These are phyloP conservation scores for Fusarium protoensiforme DNA, from an alignment of 2,329 filamentous ascomycete genomes.

Conservation along the genomic window DNA sequence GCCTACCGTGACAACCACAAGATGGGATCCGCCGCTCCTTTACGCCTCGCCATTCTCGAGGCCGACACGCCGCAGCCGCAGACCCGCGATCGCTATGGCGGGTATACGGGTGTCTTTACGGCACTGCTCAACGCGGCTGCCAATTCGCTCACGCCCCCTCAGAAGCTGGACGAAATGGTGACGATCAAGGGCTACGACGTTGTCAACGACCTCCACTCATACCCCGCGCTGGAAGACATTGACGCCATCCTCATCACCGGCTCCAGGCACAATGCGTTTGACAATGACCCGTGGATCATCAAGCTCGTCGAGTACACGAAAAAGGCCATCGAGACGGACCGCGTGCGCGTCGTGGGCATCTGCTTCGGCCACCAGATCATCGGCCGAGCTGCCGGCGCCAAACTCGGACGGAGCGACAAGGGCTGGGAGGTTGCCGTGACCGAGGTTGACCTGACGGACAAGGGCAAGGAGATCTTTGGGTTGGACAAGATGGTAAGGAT, in stretches of 20 bases:
- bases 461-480: conserved; percentile 54
- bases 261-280: conserved; percentile 65
- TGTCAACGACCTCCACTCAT: conserved; percentile 70
- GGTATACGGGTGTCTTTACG: conserved; percentile 78
- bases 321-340: conserved; percentile 45
- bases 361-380: conserved; percentile 63
- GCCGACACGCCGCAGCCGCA: conserved; percentile 80
- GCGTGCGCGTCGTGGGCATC: conserved; percentile 71
- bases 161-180: conserved; percentile 58
- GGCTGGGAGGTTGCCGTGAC: conserved; percentile 60
- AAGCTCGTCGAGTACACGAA: conserved; percentile 53
- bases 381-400: conserved; percentile 53
- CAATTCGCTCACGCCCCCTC: conserved; percentile 55
- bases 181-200: conserved; percentile 77
- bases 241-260: conserved; percentile 89
- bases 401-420: conserved; percentile 50
- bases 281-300: conserved; percentile 58
- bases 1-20: not conserved
- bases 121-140: conserved; percentile 67
- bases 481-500: conserved; percentile 47
- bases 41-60: conserved; percentile 89
- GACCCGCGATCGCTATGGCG: conserved; percentile 72
- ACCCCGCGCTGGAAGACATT: conserved; percentile 78
- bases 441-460: conserved; percentile 51
- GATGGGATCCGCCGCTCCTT: conserved; percentile 52